These are phyloP conservation scores for Ogataea ramenticola DNA, from an alignment of 805 yeast genomes.

Conservation along the genomic window DNA sequence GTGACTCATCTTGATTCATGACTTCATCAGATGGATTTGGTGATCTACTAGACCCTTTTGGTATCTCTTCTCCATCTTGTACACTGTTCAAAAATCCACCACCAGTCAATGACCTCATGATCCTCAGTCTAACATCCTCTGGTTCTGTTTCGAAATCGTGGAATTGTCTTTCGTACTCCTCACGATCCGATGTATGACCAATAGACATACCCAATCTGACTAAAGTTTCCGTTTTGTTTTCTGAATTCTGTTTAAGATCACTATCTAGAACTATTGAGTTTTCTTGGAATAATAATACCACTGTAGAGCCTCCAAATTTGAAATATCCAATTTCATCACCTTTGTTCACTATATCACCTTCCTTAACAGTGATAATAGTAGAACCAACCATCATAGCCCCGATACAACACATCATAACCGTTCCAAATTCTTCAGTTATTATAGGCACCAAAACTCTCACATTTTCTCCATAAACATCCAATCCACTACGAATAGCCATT, in stretches of 20 bases:
- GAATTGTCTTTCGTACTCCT: conserved; percentile 36
- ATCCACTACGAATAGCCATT: conserved; percentile 83
- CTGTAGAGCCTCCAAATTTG: conserved; percentile 94
- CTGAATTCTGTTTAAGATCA: conserved; percentile 66
- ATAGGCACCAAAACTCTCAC: conserved; percentile 74
- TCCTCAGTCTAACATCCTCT: conserved; percentile 38
- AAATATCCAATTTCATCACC: conserved; percentile 91
- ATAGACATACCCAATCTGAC: conserved; percentile 88
- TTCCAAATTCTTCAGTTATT: conserved; percentile 69
- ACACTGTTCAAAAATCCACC: conserved; percentile 29
- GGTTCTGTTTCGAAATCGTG: conserved; percentile 39
- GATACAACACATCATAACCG: conserved; percentile 68
- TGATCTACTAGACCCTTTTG: no score
- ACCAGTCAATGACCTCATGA: conserved; percentile 54
- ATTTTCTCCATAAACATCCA: conserved; percentile 93
- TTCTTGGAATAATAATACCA: conserved; percentile 56
- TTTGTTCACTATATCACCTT: conserved; percentile 50
- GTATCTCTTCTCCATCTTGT: no score
- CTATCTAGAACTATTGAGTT: conserved; percentile 53
- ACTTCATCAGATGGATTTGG: no score
- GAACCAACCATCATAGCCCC: conserved; percentile 99
- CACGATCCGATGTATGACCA: conserved; percentile 56
- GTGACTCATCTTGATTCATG: not conserved
- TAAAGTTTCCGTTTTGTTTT: conserved; percentile 67
- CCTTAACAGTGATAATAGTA: conserved; percentile 59